Percentiles rank a stretch among this genome's conserved stretches.
phyloP scores from a whole-genome alignment of 1,139 yeast genomes.

The Chernovozyma aurita region DNA sequence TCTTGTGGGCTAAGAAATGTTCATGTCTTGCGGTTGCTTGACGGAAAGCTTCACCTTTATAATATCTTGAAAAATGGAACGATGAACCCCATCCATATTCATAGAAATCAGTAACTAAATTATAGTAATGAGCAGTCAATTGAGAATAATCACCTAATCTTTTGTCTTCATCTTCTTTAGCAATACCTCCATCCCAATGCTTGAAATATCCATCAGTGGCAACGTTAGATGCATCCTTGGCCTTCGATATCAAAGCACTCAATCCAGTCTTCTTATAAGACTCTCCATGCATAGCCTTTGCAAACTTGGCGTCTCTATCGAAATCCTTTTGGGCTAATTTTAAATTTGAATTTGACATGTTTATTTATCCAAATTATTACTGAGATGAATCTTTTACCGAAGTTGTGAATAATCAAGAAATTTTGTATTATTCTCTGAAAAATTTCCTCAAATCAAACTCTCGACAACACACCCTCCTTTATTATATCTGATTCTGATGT shows the following conservation, averaged over 20 bases:
- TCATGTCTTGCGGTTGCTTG: constrained; percentile 98
- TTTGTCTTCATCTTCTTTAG: constrained; percentile 68
- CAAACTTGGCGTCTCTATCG: constrained; percentile 57
- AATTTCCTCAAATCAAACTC: background rate
- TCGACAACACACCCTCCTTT: too few species aligned
- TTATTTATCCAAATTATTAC: background rate
- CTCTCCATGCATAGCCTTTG: constrained; percentile 83
- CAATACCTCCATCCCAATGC: constrained; percentile 92
- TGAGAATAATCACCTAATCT: constrained; percentile 83
- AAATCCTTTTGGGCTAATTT: constrained; percentile 34
- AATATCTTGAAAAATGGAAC: constrained; percentile 96
- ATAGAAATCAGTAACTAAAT: constrained; percentile 92
- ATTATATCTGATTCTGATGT: too few species aligned
- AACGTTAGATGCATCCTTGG: constrained; percentile 72
- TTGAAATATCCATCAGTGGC: constrained; percentile 90
- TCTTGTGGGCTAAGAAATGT: constrained; percentile 86
- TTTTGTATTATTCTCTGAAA: background rate
- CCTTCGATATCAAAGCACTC: constrained; percentile 69
- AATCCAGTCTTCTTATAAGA: constrained; percentile 66
- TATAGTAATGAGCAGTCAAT: constrained; percentile 92
- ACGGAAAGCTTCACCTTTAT: constrained; percentile 86
- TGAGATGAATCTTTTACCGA: constrained; percentile 5
- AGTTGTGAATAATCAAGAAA: background rate
- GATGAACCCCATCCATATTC: constrained; percentile 99
- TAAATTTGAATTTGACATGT: constrained; percentile 7